Percentiles rank a stretch among this genome's conserved stretches.
These are phyloP conservation scores for Phialocephala sp. DNA, from an alignment of 2,329 filamentous ascomycete species.

Conservation along the genomic window DNA sequence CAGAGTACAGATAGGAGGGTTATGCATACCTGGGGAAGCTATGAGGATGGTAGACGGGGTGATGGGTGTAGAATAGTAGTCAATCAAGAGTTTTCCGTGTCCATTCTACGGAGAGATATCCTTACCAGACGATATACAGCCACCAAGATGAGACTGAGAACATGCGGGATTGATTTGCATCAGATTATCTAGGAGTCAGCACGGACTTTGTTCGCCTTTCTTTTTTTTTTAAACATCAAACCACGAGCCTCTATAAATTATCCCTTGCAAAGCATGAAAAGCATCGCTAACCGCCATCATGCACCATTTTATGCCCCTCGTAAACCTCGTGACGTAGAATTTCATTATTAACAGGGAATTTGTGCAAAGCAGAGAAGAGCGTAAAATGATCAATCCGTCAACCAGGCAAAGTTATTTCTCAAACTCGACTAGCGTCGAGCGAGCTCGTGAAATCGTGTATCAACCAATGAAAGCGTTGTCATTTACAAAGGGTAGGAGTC, in stretches of 20 bases:
- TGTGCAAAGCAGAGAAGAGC: constrained; percentile 14
- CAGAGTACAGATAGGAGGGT: constrained; percentile 81
- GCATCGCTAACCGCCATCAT: constrained; percentile 38
- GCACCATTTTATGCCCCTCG: constrained; percentile 36
- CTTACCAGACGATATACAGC: neutral
- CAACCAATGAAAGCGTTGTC: neutral
- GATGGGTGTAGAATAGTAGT: constrained; percentile 29
- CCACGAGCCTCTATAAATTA: constrained; percentile 17
- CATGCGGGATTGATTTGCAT: constrained; percentile 29
- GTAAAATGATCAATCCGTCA: constrained; percentile 1
- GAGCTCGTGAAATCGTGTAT: constrained; percentile 4
- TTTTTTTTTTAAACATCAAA: constrained; percentile 29
- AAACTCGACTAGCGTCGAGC: constrained; percentile 16
- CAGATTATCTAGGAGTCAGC: constrained; percentile 28
- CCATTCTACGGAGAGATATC: neutral
- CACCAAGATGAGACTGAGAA: neutral
- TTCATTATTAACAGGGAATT: constrained; percentile 29
- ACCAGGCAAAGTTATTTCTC: constrained; percentile 3
- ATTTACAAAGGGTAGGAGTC: neutral
- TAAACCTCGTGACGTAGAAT: constrained; percentile 29
- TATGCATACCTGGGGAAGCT: constrained; percentile 7
- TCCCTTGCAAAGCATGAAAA: constrained; percentile 18
- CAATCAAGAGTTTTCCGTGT: constrained; percentile 24
- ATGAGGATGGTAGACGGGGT: constrained; percentile 2
- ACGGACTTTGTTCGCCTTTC: constrained; percentile 22